Evolutionary conservation across 108 stramenopile genomes (phyloP), one percentile per base, ranked within the genome.

Genomic region (Nannochloropsis gaditana): DNA sequence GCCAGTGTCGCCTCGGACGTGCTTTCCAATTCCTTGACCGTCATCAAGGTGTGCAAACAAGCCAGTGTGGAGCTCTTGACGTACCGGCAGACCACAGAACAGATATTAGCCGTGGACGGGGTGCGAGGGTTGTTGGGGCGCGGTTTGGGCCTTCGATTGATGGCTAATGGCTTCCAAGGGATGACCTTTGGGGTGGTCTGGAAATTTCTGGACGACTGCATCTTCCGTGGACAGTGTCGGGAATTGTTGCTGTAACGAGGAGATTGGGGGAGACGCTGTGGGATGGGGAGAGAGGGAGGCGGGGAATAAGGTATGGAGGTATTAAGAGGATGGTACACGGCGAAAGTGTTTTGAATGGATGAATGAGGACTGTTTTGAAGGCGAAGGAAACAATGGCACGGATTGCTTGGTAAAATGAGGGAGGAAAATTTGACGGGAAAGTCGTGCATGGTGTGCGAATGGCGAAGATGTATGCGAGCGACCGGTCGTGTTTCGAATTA

Each of bases 151-250:
- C 82, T 86, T 19, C 85, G 86, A 15, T 84, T 90, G 43, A 43
- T 90, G 3, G 89, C 90, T 15, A 90, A 90, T 82, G 90, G 89
- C 10, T 43, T 89, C 86, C 90, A 90, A 41, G 89, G 88, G 17
- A 89, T 90, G 89, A 21, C 89, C 17, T 90, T 90, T 85, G 86
- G 88, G 21, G 90, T 90, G 45, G 87, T 90, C 11, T 90, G 87
- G 87, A 43, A 83, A 5, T 87, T 84, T 83, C 50, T 87, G 87
- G 83, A 87, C 84, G 87, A 87, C 8, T 73, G 59, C 59, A 73
- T 73, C 59, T 73, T 73, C 6, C 59, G 59, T 6, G 59, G 59
- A n/a, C 59, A 73, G 8, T 73, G 59, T 6, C n/a, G n/a, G n/a
- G 59, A 73, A 6, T 4, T 15, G 19, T n/a, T 73, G 4, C n/a